phyloP scores from a whole-genome alignment of 306 rosid species.

The Echinosophora koreensis region DNA sequence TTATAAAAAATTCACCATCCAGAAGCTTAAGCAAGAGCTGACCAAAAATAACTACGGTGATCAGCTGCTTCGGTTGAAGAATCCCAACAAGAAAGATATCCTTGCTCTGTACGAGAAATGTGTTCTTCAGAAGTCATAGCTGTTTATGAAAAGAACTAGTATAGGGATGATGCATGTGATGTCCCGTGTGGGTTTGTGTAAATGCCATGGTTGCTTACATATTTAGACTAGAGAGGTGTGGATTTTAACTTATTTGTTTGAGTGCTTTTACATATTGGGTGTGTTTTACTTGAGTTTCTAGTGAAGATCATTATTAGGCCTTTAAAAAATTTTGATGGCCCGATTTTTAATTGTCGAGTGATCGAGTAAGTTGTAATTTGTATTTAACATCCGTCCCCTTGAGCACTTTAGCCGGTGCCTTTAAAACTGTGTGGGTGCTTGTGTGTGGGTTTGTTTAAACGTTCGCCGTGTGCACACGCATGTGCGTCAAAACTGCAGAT shows the following conservation, averaged over 20 bases:
- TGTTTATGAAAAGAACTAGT: conserved; percentile 48
- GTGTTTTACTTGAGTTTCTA: conserved; percentile 42
- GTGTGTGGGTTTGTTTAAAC: no score
- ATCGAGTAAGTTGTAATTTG: conserved; percentile 39
- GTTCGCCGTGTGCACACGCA: no score
- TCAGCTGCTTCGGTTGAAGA: conserved; percentile 80
- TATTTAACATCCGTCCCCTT: neutral
- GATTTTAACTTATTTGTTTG: neutral
- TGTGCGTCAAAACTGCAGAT: neutral
- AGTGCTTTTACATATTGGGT: conserved; percentile 28
- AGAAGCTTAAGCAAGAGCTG: conserved; percentile 89
- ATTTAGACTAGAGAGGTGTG: conserved; percentile 43
- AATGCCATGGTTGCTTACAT: conserved; percentile 31
- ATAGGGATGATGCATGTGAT: conserved; percentile 45
- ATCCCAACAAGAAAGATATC: conserved; percentile 79
- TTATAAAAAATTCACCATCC: conserved; percentile 79
- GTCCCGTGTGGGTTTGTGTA: conserved; percentile 28
- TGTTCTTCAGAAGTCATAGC: conserved; percentile 70
- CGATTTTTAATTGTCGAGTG: conserved; percentile 38
- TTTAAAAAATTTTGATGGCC: conserved; percentile 40
- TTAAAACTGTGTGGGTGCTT: neutral
- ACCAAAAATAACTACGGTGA: conserved; percentile 88
- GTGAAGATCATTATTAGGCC: conserved; percentile 39
- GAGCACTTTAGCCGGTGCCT: neutral
- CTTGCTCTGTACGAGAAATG: conserved; percentile 83